Evolutionary conservation across 257 asterid genomes (phyloP).

Genomic region (Nicotiana paniculata): DNA sequence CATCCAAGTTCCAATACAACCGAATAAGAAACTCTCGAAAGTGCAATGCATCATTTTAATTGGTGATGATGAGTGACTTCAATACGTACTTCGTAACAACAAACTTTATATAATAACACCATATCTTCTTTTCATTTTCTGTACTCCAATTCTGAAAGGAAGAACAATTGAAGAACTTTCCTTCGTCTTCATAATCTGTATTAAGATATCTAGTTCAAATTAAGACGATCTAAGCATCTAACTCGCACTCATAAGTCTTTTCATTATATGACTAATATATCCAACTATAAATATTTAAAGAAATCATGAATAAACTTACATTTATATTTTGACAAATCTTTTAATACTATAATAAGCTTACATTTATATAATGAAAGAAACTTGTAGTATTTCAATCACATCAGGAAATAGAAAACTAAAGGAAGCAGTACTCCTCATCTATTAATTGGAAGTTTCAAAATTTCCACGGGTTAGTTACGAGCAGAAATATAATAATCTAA

Average conservation of each 20-base stretch:
- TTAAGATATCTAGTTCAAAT: background rate
- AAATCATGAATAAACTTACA: background rate
- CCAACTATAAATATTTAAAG: background rate
- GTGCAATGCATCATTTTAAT: background rate
- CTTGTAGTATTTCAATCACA: background rate
- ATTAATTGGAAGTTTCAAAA: background rate
- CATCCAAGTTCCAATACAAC: background rate
- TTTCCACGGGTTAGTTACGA: background rate
- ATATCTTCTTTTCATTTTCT: background rate
- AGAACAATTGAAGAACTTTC: background rate
- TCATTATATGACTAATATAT: background rate
- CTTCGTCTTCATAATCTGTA: background rate
- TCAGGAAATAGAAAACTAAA: background rate
- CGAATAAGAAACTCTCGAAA: background rate
- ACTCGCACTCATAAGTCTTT: background rate
- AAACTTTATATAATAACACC: background rate
- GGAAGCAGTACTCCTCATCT: background rate
- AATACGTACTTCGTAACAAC: background rate
- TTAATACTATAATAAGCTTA: background rate
- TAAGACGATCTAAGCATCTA: background rate
- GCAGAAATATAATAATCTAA: background rate
- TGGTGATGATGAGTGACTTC: background rate
- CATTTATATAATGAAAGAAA: background rate
- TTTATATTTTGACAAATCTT: too few relatives aligned
- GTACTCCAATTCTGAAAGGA: background rate